Conservation (phyloP, 164 flowering plant genomes). For the Taxillus chinensis region DNA sequence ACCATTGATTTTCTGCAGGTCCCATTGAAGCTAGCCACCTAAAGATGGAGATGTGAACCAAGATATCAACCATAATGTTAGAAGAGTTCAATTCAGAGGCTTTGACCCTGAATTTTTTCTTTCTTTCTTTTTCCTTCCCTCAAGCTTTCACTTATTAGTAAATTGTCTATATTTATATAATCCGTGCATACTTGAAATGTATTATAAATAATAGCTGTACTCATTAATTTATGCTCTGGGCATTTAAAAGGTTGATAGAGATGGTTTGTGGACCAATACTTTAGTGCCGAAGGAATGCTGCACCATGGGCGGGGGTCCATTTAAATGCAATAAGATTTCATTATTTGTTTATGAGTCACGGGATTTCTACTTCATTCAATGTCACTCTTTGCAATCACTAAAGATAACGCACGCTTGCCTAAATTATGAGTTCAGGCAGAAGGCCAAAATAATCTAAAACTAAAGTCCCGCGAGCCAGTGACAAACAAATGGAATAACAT, state of each 20-base stretch:
- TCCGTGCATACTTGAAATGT: constrained; percentile 21
- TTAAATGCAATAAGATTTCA: too few species aligned
- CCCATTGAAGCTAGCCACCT: constrained; percentile 30
- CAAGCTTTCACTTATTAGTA: background rate
- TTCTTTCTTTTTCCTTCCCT: background rate
- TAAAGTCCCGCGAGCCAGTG: too few species aligned
- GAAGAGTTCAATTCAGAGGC: constrained; percentile 13
- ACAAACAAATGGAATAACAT: too few species aligned
- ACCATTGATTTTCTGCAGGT: constrained; percentile 30
- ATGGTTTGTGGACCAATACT: constrained; percentile 8
- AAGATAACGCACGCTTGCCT: too few species aligned
- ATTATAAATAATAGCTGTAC: constrained; percentile 19
- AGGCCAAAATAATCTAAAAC: too few species aligned
- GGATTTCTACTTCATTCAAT: too few species aligned
- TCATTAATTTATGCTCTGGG: too few species aligned
- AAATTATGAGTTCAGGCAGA: too few species aligned
- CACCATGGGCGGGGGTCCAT: background rate
- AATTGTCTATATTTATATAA: constrained; percentile 12
- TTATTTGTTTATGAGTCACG: too few species aligned
- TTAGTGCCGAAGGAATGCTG: constrained; percentile 2
- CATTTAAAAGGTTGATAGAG: background rate
- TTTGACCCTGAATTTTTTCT: constrained; percentile 17
- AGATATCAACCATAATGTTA: constrained; percentile 7
- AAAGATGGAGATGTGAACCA: constrained; percentile 53
- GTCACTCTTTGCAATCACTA: too few species aligned